phyloP scores from a whole-genome alignment of 2,329 filamentous ascomycete genomes.

The Monosporascus sp. region DNA sequence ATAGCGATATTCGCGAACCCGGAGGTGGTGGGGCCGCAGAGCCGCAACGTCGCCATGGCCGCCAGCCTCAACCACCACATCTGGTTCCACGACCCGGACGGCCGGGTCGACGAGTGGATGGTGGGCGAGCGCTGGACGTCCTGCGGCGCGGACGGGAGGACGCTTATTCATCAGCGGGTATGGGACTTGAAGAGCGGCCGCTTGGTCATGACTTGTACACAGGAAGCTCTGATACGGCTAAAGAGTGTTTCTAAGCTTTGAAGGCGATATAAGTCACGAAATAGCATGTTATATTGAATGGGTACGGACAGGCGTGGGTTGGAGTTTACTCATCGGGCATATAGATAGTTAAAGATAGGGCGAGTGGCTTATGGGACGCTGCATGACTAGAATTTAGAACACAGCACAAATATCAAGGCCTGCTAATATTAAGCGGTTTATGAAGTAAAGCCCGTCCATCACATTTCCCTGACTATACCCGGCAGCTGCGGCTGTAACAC shows the following conservation, averaged over 20 bases:
- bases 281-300: too few relatives aligned
- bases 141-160: constrained; percentile 6
- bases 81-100: constrained; percentile 8
- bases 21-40: background rate
- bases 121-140: constrained; percentile 8
- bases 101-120: constrained; percentile 6
- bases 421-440: too few relatives aligned
- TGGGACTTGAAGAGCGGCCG: background rate
- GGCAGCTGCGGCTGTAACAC: too few relatives aligned
- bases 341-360: too few relatives aligned
- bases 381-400: too few relatives aligned
- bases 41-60: constrained; percentile 7
- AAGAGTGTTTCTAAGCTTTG: background rate
- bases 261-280: too few relatives aligned
- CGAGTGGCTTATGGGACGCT: too few relatives aligned
- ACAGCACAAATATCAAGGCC: too few relatives aligned
- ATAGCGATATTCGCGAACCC: constrained; percentile 3
- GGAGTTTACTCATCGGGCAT: too few relatives aligned
- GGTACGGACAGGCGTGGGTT: too few relatives aligned
- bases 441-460: too few relatives aligned
- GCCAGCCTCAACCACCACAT: constrained; percentile 10
- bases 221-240: constrained; percentile 1
- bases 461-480: too few relatives aligned
- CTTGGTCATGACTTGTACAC: background rate
- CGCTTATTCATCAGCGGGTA: background rate